Evolutionary conservation across 179 eudicot genomes (phyloP), one percentile per base, ranked within the genome.

Genomic region (Silene coronaria): DNA sequence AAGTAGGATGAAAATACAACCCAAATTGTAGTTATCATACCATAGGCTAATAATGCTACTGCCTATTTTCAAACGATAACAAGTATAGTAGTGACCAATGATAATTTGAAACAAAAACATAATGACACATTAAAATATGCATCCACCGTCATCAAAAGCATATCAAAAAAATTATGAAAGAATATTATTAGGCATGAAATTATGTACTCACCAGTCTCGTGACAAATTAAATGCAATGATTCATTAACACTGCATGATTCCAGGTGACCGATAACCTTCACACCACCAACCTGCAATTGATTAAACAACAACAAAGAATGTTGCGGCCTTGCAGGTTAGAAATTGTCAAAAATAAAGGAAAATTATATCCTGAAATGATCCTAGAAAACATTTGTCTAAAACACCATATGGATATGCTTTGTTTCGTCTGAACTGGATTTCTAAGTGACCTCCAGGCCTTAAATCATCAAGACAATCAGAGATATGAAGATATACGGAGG

Each of bases 241-340:
- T 76, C 80, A 76, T 80, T 77, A 67, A 85, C 80, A 32, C 63
- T 71, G 77, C 96, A 90, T 21, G 89, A 85, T 61, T 86, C 93
- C 71, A 87, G 74, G 86, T 92, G 97, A 64, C 91, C 91, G 71
- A 92, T 89, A 77, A 89, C 87, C n/a, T 75, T 96, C 97, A 79
- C 89, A 92, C 97, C 97, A 92, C 97, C 97, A 92, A 38, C 97
- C 97, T 92, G 86, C 75, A 70, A 65, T 28, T 67, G 69, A 80
- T 24, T 19, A 38, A 60, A 58, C 46, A 30, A 27, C n/a, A n/a
- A n/a, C n/a, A n/a, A n/a, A 72, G 48, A 58, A 66, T 28, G 36
- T 7, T 16, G 5, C 34, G n/a, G n/a, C n/a, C n/a, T n/a, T n/a
- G n/a, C n/a, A 23, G n/a, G 34, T 13, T n/a, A 57, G 51, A 36